Percentiles rank a stretch among this genome's conserved stretches.
These are phyloP conservation scores for Pisolithus sp. DNA, from an alignment of 768 basidiomycete species.

Conservation along the genomic window DNA sequence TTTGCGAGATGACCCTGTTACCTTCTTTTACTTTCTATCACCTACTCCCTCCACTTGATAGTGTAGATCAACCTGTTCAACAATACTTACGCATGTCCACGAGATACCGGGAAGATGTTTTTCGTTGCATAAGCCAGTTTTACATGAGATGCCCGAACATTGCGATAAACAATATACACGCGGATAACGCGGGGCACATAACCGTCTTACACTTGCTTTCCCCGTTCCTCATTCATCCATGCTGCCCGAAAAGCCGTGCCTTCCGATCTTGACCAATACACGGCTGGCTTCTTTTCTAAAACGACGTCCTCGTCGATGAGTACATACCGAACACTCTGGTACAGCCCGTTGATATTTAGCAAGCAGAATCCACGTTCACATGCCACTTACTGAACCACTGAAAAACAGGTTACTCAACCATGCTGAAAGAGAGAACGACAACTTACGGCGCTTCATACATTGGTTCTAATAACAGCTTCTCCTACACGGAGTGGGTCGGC, in stretches of 20 bases:
- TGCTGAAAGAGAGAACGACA: conserved; percentile 1
- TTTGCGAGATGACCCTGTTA: conserved; percentile 6
- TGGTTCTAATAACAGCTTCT: conserved; percentile 72
- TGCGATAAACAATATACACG: neutral
- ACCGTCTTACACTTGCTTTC: conserved; percentile 8
- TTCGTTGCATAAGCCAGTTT: neutral
- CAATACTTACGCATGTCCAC: conserved; percentile 21
- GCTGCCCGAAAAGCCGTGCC: conserved; percentile 67
- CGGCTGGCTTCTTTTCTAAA: conserved; percentile 51
- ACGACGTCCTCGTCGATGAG: conserved; percentile 72
- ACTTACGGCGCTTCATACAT: conserved; percentile 93
- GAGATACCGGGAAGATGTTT: conserved; percentile 20
- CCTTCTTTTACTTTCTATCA: conserved; percentile 8
- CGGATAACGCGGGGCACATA: neutral
- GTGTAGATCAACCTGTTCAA: conserved; percentile 25
- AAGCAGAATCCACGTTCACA: neutral
- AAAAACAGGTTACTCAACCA: conserved; percentile 1
- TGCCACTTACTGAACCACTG: conserved; percentile 59
- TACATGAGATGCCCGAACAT: neutral
- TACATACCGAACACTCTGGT: conserved; percentile 72
- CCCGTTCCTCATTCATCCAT: conserved; percentile 63
- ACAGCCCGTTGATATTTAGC: conserved; percentile 6
- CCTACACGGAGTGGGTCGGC: conserved; percentile 37
- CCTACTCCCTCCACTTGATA: conserved; percentile 10
- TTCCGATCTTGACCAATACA: conserved; percentile 72